Evolutionary conservation across 2,329 filamentous ascomycete genomes (phyloP).

Genomic region (Didymosphaeria variabile): DNA sequence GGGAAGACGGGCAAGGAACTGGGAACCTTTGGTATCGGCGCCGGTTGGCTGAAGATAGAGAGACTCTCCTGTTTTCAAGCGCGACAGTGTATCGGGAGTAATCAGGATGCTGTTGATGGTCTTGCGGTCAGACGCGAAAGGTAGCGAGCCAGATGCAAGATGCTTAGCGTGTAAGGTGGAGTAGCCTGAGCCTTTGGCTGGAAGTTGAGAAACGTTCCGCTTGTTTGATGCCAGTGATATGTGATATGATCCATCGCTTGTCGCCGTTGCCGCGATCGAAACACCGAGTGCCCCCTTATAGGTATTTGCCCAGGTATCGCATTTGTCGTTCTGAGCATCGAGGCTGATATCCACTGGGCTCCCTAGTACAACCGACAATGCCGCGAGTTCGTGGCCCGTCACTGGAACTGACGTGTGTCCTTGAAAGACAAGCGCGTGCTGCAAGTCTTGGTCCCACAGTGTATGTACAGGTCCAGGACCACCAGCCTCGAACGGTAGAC

Average conservation of each 20-base stretch:
- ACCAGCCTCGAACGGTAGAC: constrained; percentile 17
- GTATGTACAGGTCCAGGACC: constrained; percentile 17
- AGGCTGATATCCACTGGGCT: constrained; percentile 21
- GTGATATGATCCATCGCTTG: constrained; percentile 27
- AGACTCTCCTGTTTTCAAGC: constrained; percentile 28
- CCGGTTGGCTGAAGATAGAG: constrained; percentile 23
- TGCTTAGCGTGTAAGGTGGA: constrained; percentile 47
- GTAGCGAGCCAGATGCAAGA: constrained; percentile 41
- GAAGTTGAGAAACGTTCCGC: constrained; percentile 32
- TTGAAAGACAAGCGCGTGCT: constrained; percentile 27
- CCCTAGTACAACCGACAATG: constrained; percentile 43
- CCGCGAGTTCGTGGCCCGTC: constrained; percentile 34
- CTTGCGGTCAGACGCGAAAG: constrained; percentile 32
- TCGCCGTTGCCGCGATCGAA: constrained; percentile 26
- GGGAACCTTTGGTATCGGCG: constrained; percentile 23
- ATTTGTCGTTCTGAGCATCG: constrained; percentile 8
- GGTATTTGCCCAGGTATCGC: background rate
- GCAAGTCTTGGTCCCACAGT: constrained; percentile 39
- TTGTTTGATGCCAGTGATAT: constrained; percentile 37
- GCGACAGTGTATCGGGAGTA: constrained; percentile 30
- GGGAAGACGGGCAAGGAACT: constrained; percentile 36
- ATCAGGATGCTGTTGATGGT: constrained; percentile 37
- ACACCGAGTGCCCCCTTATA: constrained; percentile 40
- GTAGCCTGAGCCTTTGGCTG: constrained; percentile 33
- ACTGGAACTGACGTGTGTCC: constrained; percentile 29